These are phyloP conservation scores for Hericium rajendrae DNA, from an alignment of 768 basidiomycete genomes.

Conservation along the genomic window DNA sequence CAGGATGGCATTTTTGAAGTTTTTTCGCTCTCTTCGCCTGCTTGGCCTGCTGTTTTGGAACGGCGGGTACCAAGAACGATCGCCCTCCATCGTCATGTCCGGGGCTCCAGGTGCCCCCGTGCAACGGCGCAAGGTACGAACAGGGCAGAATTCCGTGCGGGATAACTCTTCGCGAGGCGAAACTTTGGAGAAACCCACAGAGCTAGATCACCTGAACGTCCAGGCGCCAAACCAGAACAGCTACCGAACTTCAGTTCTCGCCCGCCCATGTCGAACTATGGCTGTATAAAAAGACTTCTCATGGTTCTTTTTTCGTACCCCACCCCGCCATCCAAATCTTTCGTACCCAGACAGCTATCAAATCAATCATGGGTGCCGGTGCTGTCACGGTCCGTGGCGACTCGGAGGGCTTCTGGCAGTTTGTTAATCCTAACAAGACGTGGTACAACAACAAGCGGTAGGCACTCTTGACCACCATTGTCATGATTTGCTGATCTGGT, in stretches of 20 bases:
- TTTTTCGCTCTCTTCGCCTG: not conserved
- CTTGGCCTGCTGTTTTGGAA: not conserved
- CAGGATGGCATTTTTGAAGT: too few relatives aligned
- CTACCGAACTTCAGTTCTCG: constrained; percentile 3
- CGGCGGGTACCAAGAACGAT: not conserved
- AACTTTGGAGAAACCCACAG: constrained; percentile 15
- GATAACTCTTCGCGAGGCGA: constrained; percentile 11
- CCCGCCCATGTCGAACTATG: too few relatives aligned
- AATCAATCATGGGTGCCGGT: not conserved
- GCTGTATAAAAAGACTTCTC: not conserved
- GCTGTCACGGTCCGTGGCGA: not conserved
- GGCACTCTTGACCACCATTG: too few relatives aligned
- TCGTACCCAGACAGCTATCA: not conserved
- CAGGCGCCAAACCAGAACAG: not conserved
- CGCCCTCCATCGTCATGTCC: not conserved
- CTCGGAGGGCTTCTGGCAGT: not conserved
- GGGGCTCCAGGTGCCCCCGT: not conserved
- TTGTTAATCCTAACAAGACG: not conserved
- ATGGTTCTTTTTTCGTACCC: not conserved
- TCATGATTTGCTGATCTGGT: too few relatives aligned
- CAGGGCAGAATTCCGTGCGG: constrained; percentile 9
- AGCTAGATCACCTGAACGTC: not conserved
- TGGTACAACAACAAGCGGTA: constrained; percentile 5
- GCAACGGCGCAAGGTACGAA: constrained; percentile 1
- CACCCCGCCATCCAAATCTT: not conserved